Conservation (phyloP, 139 green algal species). For the Coccomyxa sp. region DNA sequence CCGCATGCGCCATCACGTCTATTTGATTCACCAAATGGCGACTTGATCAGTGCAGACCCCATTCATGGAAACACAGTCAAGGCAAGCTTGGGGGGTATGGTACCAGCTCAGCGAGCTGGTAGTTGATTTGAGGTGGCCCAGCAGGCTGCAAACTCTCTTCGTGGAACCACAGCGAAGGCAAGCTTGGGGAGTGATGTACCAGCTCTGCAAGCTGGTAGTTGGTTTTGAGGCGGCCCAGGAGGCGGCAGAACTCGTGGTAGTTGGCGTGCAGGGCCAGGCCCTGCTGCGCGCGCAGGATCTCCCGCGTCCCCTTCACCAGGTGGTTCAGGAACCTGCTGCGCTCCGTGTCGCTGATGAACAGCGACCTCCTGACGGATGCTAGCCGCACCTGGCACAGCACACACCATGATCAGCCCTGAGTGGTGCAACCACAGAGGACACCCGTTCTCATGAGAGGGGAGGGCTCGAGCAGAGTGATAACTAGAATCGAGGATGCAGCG, state of each 20-base stretch:
- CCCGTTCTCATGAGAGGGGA: too few species aligned
- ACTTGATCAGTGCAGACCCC: too few species aligned
- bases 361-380: constrained; percentile 82
- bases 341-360: constrained; percentile 88
- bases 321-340: constrained; percentile 77
- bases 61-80: too few species aligned
- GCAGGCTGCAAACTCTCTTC: background rate
- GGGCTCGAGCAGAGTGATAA: too few species aligned
- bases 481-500: background rate
- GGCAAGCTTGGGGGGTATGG: too few species aligned
- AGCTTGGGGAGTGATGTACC: constrained; percentile 32
- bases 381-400: constrained; percentile 59
- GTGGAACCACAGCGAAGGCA: background rate
- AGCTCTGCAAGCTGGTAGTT: constrained; percentile 96
- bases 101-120: too few species aligned
- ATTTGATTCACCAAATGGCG: too few species aligned
- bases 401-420: background rate
- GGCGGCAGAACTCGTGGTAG: constrained; percentile 95
- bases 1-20: too few species aligned
- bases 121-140: too few species aligned
- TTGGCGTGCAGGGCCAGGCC: constrained; percentile 88
- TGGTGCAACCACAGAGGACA: background rate
- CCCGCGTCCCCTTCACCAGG: constrained; percentile 51
- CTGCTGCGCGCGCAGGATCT: constrained; percentile 61
- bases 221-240: constrained; percentile 94